Percentiles rank a stretch among this genome's conserved stretches.
phyloP scores from a whole-genome alignment of 805 yeast species.

The Ogataea allantospora region DNA sequence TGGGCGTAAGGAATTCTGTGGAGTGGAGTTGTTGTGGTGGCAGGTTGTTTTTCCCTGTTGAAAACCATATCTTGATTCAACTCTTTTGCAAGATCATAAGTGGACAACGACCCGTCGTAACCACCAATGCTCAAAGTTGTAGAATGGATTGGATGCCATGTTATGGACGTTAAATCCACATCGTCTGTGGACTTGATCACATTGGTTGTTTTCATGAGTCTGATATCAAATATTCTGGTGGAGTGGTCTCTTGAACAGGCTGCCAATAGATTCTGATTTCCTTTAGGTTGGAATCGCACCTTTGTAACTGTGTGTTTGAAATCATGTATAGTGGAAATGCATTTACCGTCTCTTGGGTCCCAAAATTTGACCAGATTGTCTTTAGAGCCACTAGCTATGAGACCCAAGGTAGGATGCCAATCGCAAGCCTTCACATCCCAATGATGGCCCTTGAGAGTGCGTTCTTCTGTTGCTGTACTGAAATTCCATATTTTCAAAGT shows the following conservation, averaged over 20 bases:
- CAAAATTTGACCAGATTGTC: slow-evolving; percentile 91
- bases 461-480: slow-evolving; percentile 80
- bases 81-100: slow-evolving; percentile 61
- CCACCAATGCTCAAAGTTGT: slow-evolving; percentile 80
- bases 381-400: slow-evolving; percentile 90
- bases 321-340: slow-evolving; percentile 81
- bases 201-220: slow-evolving; percentile 76
- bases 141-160: slow-evolving; percentile 92
- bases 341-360: slow-evolving; percentile 85
- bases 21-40: slow-evolving; percentile 24
- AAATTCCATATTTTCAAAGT: slow-evolving; percentile 92
- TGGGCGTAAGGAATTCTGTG: slow-evolving; percentile 89
- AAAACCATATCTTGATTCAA: slow-evolving; percentile 36
- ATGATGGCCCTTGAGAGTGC: slow-evolving; percentile 83
- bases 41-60: slow-evolving; percentile 19
- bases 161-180: slow-evolving; percentile 76
- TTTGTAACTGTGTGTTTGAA: slow-evolving; percentile 93
- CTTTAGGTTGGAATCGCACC: slow-evolving; percentile 69
- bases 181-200: slow-evolving; percentile 71
- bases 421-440: slow-evolving; percentile 98
- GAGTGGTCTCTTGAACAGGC: slow-evolving; percentile 89
- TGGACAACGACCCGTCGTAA: slow-evolving; percentile 83
- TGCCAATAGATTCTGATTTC: slow-evolving; percentile 74
- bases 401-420: slow-evolving; percentile 91
- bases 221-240: slow-evolving; percentile 80